Percentiles rank a stretch among this genome's conserved stretches.
Evolutionary conservation across 805 yeast genomes (phyloP).

Genomic region (Metschnikowia rubicola): DNA sequence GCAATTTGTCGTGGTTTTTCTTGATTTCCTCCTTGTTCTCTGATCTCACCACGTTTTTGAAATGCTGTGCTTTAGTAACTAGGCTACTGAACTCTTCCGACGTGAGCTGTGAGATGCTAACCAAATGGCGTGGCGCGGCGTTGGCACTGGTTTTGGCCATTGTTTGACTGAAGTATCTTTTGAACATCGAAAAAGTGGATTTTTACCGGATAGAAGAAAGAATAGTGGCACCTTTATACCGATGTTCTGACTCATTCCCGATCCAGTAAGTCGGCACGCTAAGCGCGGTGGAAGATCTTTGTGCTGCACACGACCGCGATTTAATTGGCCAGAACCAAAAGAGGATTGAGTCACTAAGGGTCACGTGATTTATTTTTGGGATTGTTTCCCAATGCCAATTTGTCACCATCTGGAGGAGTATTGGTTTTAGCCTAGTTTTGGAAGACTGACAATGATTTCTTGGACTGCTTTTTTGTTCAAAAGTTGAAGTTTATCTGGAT

Average conservation of each 20-base stretch:
- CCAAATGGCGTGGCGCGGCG: slow-evolving; percentile 59
- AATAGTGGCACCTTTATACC: neutral
- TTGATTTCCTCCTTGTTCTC: slow-evolving; percentile 39
- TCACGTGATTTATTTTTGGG: neutral
- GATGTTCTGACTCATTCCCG: slow-evolving; percentile 16
- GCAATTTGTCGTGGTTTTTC: slow-evolving; percentile 48
- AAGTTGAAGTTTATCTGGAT: no score
- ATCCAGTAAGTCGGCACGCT: slow-evolving; percentile 12
- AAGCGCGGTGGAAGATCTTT: slow-evolving; percentile 21
- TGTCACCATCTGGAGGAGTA: no score
- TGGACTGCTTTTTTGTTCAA: no score
- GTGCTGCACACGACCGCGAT: slow-evolving; percentile 11
- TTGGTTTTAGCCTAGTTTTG: no score
- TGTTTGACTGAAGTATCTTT: slow-evolving; percentile 11
- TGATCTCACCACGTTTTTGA: slow-evolving; percentile 59
- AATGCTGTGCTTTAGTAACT: slow-evolving; percentile 68
- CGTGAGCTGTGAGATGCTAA: slow-evolving; percentile 75
- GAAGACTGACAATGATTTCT: no score
- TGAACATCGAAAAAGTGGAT: slow-evolving; percentile 10
- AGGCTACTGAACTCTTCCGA: slow-evolving; percentile 67
- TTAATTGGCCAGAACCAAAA: slow-evolving; percentile 1
- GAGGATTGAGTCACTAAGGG: neutral
- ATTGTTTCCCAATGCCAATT: no score
- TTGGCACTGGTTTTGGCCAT: neutral
- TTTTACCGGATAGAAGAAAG: neutral